Evolutionary conservation across 1,139 yeast species (phyloP), one percentile per base, ranked within the genome.

Genomic region (Hemisphaericaspora xylofermentans): DNA sequence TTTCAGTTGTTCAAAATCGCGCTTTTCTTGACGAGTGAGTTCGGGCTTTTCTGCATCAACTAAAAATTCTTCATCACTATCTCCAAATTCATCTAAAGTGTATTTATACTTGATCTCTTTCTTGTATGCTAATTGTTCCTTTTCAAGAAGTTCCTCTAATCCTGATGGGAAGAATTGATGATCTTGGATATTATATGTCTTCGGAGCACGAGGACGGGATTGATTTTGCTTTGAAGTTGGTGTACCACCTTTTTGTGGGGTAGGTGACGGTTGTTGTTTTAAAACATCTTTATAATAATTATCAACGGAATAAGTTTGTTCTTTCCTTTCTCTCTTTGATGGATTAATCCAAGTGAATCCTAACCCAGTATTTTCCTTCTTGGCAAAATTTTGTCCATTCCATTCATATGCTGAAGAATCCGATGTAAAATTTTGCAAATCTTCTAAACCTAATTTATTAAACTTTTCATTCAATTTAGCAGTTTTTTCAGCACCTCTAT

Each of bases 381-480:
- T 86, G 35, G 95, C 87, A 60, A 89, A 93, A 57, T 91, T 89
- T 56, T 88, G 84, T 18, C 98, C 98, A 57, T 93, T 89, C 98
- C 98, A 93, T 61, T 91, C 96, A 62, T 91, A 93, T 0, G 96
- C 93, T 2, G 95, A 88, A 27, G 80, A 80, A 52, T 89, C 96
- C 13, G 89, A 81, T 0, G 91, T 80, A 56, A 93, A 89, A 58
- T 88, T 88, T 58, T 91, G 97, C 45, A 93, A 67, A 57, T 93
- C 98, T 57, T 93, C 98, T 34, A 93, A 69, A 15, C 98, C 98
- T 35, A 93, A 71, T 37, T 84, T 80, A 41, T 88, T 84, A 61
- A 88, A 93, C 56, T 88, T 88, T 14, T 80, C 83, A 57, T 87
- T 87, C 48, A 91, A 66, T 33, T 76, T 74, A 31, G 82, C 78